Percentiles rank a stretch among this genome's conserved stretches.
phyloP scores from a whole-genome alignment of 148 eudicot species.

The Rhododendron mucronatum region DNA sequence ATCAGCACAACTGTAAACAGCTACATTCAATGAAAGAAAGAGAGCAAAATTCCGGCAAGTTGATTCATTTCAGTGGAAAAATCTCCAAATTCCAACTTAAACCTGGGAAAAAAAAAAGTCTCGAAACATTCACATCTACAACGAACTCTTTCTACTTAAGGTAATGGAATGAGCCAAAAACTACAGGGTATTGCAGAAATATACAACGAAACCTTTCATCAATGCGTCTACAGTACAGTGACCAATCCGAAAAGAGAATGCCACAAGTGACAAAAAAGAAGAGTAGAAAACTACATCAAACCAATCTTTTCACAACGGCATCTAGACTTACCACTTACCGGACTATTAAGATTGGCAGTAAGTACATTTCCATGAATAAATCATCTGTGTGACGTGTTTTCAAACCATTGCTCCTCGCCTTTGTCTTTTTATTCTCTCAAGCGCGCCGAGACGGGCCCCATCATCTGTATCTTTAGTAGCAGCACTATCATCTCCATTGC shows the following conservation, averaged over 20 bases:
- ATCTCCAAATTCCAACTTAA: neutral
- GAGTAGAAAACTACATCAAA: neutral
- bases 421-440: conserved; percentile 71
- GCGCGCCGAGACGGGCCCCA: conserved; percentile 62
- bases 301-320: neutral
- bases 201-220: neutral
- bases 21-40: neutral
- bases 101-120: neutral
- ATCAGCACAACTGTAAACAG: neutral
- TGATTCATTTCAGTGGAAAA: neutral
- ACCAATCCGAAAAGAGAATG: neutral
- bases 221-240: neutral
- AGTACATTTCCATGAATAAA: neutral
- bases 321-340: neutral
- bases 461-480: conserved; percentile 25
- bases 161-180: neutral
- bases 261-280: neutral
- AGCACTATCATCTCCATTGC: conserved; percentile 19
- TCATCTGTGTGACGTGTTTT: neutral
- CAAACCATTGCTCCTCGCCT: conserved; percentile 24
- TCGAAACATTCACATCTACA: neutral
- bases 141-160: neutral
- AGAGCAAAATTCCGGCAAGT: neutral
- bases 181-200: neutral
- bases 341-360: neutral